These are phyloP conservation scores for Pichia cephalocereana DNA, from an alignment of 805 yeast genomes.

Conservation along the genomic window DNA sequence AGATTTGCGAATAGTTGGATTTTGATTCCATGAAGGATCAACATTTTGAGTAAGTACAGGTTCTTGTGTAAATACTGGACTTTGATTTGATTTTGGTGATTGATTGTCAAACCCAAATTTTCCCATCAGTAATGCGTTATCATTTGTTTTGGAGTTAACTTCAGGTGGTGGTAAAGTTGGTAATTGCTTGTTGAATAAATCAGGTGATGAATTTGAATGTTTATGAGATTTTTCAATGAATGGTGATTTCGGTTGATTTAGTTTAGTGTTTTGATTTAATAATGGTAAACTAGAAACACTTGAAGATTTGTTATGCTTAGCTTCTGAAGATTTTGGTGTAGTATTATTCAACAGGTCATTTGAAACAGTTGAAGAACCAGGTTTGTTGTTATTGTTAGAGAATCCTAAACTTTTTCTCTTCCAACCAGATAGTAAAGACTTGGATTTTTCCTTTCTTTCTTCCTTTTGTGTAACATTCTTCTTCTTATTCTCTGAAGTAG, in stretches of 20 bases:
- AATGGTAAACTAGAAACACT: slow-evolving; percentile 6
- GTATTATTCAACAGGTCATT: background rate
- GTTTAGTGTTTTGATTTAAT: background rate
- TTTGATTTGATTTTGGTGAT: slow-evolving; percentile 6
- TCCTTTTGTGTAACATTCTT: slow-evolving; percentile 7
- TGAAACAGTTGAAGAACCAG: background rate
- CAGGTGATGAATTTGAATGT: slow-evolving; percentile 7
- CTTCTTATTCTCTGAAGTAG: slow-evolving; percentile 2
- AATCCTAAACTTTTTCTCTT: slow-evolving; percentile 21
- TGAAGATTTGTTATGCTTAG: background rate
- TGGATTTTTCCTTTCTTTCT: slow-evolving; percentile 20
- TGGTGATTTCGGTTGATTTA: background rate
- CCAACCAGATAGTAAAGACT: slow-evolving; percentile 24
- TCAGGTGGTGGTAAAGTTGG: slow-evolving; percentile 5
- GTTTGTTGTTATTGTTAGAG: background rate
- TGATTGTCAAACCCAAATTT: slow-evolving; percentile 16
- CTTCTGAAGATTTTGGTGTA: too few relatives aligned
- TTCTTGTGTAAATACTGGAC: slow-evolving; percentile 4
- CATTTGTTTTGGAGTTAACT: background rate
- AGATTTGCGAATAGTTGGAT: slow-evolving; percentile 2
- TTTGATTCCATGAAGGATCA: slow-evolving; percentile 3
- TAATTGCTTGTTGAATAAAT: background rate
- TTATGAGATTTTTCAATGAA: slow-evolving; percentile 5
- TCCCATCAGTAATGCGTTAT: slow-evolving; percentile 6
- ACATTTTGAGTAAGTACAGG: background rate